A percentile compares a stretch with the other conserved stretches of the same genome.
These are phyloP conservation scores for Colletotrichum acutatum DNA, from an alignment of 2,329 filamentous ascomycete genomes.

Conservation along the genomic window DNA sequence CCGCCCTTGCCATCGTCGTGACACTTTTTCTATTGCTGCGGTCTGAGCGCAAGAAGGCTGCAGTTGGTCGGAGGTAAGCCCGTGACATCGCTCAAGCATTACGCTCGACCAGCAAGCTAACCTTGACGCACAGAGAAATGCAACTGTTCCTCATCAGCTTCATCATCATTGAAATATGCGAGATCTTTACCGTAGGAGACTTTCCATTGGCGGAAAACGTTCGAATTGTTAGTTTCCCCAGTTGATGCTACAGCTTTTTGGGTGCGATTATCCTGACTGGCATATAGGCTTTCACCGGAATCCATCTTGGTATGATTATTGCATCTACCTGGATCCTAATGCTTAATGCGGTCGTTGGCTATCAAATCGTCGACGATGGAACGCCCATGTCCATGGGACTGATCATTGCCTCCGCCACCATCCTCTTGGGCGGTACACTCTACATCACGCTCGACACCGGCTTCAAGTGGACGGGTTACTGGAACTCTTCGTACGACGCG, in stretches of 20 bases:
- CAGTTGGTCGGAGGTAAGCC: slow-evolving; percentile 87
- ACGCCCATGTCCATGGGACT: slow-evolving; percentile 85
- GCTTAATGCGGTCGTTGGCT: slow-evolving; percentile 92
- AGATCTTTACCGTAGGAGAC: slow-evolving; percentile 94
- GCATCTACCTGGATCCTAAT: slow-evolving; percentile 92
- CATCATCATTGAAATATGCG: slow-evolving; percentile 89
- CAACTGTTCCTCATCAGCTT: slow-evolving; percentile 91
- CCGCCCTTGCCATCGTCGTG: slow-evolving; percentile 78
- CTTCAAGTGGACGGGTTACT: slow-evolving; percentile 85
- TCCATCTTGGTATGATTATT: slow-evolving; percentile 90
- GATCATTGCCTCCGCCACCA: slow-evolving; percentile 74
- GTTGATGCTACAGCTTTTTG: background rate
- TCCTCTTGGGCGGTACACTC: slow-evolving; percentile 88
- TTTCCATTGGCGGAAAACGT: slow-evolving; percentile 80
- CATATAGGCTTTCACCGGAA: slow-evolving; percentile 81
- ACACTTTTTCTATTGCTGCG: slow-evolving; percentile 77
- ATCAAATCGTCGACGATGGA: slow-evolving; percentile 92
- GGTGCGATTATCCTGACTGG: background rate
- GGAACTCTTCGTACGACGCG: slow-evolving; percentile 67
- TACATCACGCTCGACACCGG: slow-evolving; percentile 97
- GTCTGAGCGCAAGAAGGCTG: slow-evolving; percentile 91
- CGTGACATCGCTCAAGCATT: background rate
- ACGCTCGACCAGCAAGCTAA: slow-evolving; percentile 39
- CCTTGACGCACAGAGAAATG: slow-evolving; percentile 77
- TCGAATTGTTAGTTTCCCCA: slow-evolving; percentile 71